Percentiles rank a stretch among this genome's conserved stretches.
phyloP scores from a whole-genome alignment of 2,329 filamentous ascomycete genomes.

The Pleurostoma richardsiae region DNA sequence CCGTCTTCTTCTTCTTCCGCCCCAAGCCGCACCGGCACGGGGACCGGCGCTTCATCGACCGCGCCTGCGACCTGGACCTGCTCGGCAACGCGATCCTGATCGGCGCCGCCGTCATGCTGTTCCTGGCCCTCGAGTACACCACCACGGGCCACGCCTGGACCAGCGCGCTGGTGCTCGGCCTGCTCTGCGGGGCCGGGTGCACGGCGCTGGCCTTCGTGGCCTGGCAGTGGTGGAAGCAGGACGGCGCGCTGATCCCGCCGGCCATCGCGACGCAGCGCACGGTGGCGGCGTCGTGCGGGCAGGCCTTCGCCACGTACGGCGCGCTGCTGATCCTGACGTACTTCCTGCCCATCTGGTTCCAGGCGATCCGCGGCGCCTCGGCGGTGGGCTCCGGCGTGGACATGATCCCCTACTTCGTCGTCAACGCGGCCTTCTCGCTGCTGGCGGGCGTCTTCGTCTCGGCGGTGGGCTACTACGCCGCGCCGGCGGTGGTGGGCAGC shows the following conservation, averaged over 20 bases:
- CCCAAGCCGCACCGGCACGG: constrained; percentile 12
- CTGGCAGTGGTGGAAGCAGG: constrained; percentile 29
- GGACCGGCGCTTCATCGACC: constrained; percentile 13
- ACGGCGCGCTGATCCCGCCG: constrained; percentile 37
- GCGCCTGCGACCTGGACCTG: constrained; percentile 17
- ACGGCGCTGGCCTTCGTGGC: constrained; percentile 21
- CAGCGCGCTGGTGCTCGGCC: constrained; percentile 34
- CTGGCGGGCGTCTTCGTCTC: constrained; percentile 11
- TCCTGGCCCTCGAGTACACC: constrained; percentile 43
- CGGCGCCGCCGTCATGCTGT: constrained; percentile 34
- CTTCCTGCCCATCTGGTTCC: constrained; percentile 39
- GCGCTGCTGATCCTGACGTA: constrained; percentile 36
- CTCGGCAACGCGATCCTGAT: constrained; percentile 38
- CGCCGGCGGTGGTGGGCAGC: constrained; percentile 15
- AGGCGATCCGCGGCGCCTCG: constrained; percentile 22
- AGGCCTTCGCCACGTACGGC: constrained; percentile 33
- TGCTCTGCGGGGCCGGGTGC: constrained; percentile 18
- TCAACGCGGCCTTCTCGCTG: constrained; percentile 13
- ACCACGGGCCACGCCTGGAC: constrained; percentile 37
- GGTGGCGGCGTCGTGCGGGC: constrained; percentile 22
- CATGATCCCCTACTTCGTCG: constrained; percentile 15
- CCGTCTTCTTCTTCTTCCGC: constrained; percentile 21
- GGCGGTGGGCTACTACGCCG: constrained; percentile 14
- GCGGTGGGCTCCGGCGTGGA: constrained; percentile 14
- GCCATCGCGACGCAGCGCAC: constrained; percentile 35